Conservation (phyloP, 2,329 filamentous ascomycete species). For the Cercospora canescens region DNA sequence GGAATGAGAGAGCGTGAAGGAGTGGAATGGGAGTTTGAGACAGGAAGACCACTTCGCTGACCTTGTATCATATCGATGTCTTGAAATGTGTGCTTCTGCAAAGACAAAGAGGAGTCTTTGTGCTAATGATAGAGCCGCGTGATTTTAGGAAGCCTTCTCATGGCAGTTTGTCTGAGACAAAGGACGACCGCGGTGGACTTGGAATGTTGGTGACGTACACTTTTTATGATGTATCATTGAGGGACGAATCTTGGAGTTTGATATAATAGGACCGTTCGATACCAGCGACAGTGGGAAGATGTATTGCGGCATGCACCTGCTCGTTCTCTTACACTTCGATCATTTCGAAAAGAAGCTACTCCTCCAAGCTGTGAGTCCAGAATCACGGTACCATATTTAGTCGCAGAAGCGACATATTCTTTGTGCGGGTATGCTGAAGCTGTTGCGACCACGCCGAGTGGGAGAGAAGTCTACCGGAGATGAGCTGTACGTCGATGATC, state of each 20-base stretch:
- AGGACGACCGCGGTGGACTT: background rate
- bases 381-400: too few relatives aligned
- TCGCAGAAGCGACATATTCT: too few relatives aligned
- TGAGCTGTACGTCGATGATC: too few relatives aligned
- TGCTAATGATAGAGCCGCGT: background rate
- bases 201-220: background rate
- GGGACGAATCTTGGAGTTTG: too few relatives aligned
- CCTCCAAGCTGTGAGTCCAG: too few relatives aligned
- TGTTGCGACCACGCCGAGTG: too few relatives aligned
- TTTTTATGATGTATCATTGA: background rate
- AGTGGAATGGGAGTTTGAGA: background rate
- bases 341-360: too few relatives aligned
- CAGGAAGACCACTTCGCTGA: background rate
- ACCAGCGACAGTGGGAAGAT: too few relatives aligned
- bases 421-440: too few relatives aligned
- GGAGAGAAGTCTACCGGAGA: too few relatives aligned
- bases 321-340: too few relatives aligned
- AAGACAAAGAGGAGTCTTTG: conserved; percentile 1
- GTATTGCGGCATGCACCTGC: background rate
- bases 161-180: background rate
- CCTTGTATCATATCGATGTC: background rate
- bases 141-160: background rate
- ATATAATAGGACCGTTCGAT: too few relatives aligned
- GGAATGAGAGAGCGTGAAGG: background rate
- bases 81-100: background rate